A percentile compares a stretch with the other conserved stretches of the same genome.
phyloP scores from a whole-genome alignment of 495 filamentous ascomycete species.

The Xylaria castorea region DNA sequence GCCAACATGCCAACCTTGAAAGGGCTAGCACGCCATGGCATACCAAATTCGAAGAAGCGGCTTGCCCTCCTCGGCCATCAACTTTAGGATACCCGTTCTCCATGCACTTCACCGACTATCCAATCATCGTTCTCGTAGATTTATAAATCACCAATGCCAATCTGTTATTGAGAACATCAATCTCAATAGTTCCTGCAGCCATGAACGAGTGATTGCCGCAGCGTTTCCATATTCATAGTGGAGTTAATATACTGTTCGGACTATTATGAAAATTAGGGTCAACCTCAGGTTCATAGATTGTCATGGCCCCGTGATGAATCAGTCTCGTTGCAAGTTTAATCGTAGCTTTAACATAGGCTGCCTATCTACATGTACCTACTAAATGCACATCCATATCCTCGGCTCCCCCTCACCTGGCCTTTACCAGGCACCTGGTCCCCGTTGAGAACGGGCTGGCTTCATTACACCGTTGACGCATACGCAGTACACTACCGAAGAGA shows the following conservation, averaged over 20 bases:
- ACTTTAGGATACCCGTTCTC: neutral
- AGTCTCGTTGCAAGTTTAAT: no score
- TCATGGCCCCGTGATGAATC: neutral
- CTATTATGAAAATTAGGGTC: neutral
- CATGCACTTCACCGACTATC: neutral
- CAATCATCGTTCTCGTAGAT: conserved; percentile 11
- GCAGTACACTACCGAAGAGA: neutral
- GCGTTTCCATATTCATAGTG: neutral
- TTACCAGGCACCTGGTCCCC: conserved; percentile 8
- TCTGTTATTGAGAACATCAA: neutral
- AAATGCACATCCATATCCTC: conserved; percentile 2
- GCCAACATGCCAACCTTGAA: conserved; percentile 20
- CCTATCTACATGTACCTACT: neutral
- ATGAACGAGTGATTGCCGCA: neutral
- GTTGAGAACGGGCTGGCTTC: conserved; percentile 13
- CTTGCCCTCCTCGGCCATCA: neutral
- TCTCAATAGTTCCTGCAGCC: conserved; percentile 22
- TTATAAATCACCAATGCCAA: neutral
- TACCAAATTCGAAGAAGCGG: conserved; percentile 10
- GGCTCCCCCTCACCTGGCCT: neutral
- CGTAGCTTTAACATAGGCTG: no score
- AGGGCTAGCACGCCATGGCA: conserved; percentile 4
- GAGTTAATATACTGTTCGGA: neutral
- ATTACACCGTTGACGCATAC: conserved; percentile 1
- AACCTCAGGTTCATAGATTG: neutral